Percentiles rank a stretch among this genome's conserved stretches.
These are phyloP conservation scores for Paraphoma chrysanthemicola DNA, from an alignment of 2,329 filamentous ascomycete genomes.

Conservation along the genomic window DNA sequence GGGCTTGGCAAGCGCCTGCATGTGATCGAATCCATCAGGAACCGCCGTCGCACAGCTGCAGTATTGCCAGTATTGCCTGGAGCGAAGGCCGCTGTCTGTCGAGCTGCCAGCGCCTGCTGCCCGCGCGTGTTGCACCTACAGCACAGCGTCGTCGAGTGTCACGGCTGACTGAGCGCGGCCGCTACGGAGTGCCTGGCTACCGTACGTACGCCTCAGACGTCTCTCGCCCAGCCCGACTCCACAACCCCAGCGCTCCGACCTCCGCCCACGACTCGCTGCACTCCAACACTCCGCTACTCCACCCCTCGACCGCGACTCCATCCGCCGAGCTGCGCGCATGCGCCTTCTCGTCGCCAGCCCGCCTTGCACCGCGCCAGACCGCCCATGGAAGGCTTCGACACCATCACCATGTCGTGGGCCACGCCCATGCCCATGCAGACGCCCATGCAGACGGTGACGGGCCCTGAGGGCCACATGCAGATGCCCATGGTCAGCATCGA, in stretches of 20 bases:
- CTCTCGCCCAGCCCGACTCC: constrained; percentile 2
- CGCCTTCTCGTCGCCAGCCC: constrained; percentile 12
- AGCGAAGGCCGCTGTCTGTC: constrained; percentile 6
- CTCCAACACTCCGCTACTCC: not conserved
- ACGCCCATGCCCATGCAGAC: constrained; percentile 64
- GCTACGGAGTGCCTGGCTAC: constrained; percentile 8
- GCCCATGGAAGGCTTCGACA: constrained; percentile 64
- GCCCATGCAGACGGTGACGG: constrained; percentile 60
- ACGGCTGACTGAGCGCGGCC: not conserved
- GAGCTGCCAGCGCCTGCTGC: not conserved
- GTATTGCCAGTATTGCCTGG: constrained; percentile 1
- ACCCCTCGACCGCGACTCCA: constrained; percentile 1
- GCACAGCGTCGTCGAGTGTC: constrained; percentile 15
- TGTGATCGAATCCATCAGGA: constrained; percentile 39
- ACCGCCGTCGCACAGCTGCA: constrained; percentile 42
- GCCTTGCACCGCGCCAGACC: constrained; percentile 20
- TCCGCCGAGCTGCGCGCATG: constrained; percentile 37
- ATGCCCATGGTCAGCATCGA: constrained; percentile 60
- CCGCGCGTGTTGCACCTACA: constrained; percentile 4
- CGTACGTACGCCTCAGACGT: not conserved
- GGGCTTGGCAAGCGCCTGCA: constrained; percentile 35
- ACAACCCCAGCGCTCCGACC: not conserved
- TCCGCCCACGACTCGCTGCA: not conserved
- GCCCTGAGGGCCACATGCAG: constrained; percentile 45
- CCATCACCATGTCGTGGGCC: constrained; percentile 66